Evolutionary conservation across 371 early-diverging fungal species (phyloP), one percentile per base, ranked within the genome.

Genomic region (Circinella minor): DNA sequence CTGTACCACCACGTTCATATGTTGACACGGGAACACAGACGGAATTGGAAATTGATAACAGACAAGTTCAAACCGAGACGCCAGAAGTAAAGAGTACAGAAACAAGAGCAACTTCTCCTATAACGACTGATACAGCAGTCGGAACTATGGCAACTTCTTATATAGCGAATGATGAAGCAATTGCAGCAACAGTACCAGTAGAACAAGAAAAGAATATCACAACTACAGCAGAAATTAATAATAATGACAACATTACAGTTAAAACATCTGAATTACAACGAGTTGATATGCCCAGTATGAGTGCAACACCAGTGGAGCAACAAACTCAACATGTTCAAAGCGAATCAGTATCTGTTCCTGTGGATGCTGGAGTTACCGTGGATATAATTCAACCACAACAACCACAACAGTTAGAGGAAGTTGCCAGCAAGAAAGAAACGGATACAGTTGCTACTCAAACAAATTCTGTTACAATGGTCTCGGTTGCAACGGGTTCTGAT

Each of bases 21-120:
- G 57, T 73, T 6, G 73, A 73, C 47, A 55, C 61, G 14, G 64
- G 66, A 17, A 48, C 47, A 63, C 63, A 48, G 48, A 48, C 46
- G 11, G 63, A 68, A 49, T 34, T 49, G 34, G 68, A 68, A 34
- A 43, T 59, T 51, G 20, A 36, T 47, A 60, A 47, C 47, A 63
- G 61, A n/a, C 61, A 61, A 7, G 38, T 36, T 37, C 39, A 36
- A 10, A 61, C 61, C 9, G 61, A 61, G 36, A 18, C 37, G 37
- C 38, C 36, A 39, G 65, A 51, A 17, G 17, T 7, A 61, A 37
- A 3, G 11, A 38, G 13, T 37, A 61, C 37, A 36, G 7, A 20
- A 57, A 36, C 59, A 0, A 36, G 36, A 11, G 15, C 47, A 47
- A 15, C 9, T 47, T 15, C 47, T 11, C 9, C 47, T 15, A 47